Evolutionary conservation across 139 green algal species (phyloP).

Genomic region (Coelastrella sp.): DNA sequence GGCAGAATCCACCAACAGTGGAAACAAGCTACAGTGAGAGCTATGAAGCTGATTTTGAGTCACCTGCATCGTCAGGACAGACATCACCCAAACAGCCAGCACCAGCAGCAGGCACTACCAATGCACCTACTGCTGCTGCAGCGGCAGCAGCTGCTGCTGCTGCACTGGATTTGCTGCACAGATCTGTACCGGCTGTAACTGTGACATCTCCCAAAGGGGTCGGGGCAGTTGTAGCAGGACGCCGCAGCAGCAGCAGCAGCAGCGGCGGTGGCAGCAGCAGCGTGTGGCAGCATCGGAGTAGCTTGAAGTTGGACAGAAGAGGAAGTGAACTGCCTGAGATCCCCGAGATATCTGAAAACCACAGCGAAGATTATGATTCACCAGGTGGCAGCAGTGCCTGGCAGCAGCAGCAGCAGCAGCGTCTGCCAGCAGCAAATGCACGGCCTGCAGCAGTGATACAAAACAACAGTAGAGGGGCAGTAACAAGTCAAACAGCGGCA

Average conservation of each 20-base stretch:
- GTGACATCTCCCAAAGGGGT: neutral
- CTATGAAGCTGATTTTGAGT: conserved; percentile 29
- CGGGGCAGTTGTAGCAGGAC: neutral
- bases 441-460: neutral
- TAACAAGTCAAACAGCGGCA: no score
- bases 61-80: neutral
- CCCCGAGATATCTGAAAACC: conserved; percentile 13
- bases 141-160: neutral
- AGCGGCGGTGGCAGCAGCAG: neutral
- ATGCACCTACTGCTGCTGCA: neutral
- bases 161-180: neutral
- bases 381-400: neutral
- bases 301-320: conserved; percentile 6
- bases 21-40: conserved; percentile 12
- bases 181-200: neutral
- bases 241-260: neutral
- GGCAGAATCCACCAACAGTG: neutral
- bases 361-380: neutral
- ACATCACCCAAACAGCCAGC: neutral
- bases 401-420: neutral
- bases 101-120: neutral
- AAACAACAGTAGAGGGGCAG: no score
- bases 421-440: neutral
- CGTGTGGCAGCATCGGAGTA: neutral
- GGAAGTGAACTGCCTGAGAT: conserved; percentile 30